Base-by-base conservation (phyloP, 805 yeast genomes). In the Candida sanyiensis region DNA sequence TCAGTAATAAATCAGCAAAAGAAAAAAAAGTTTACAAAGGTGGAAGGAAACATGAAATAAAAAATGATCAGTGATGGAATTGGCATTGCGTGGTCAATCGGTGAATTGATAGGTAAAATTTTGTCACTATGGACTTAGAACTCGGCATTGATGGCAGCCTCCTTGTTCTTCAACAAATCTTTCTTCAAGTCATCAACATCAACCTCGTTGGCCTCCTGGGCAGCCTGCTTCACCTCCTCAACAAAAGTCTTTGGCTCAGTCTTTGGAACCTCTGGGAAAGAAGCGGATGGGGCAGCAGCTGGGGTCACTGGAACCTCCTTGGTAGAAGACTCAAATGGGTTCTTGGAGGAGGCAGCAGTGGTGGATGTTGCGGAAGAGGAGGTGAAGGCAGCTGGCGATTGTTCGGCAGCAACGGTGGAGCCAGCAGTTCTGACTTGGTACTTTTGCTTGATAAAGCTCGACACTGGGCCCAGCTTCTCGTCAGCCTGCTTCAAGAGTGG, bases 381-480 rank as follows among this genome's bases (percentile, higher is more conserved):
- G 20, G 43, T 36, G 17, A 43, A 24, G 11, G 47, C 32, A 16
- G 49, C 37, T 10, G 44, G 34, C 33, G 49, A 39, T 12, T 38
- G 27, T 11, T 43, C 34, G 17, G 37, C 42, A 41, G 44, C 78
- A 47, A 79, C 83, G 34, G 84, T 78, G 29, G 84, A 67, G 28
- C 83, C 79, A 26, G 85, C 85, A 45, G 88, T 80, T 74, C 87
- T 78, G 37, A 64, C 59, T 48, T 60, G 59, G 37, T 75, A 57
- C 63, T 73, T 72, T 25, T 76, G 64, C 57, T 72, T 67, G 55
- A 82, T 62, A 53, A 77, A 74, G 25, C 67, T 57, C 28, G 83
- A 77, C 41, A 80, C 75, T 38, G 90, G 90, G 32, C 83, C 83
- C 43, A 80, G 60, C 61, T 75, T 76, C 51, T 70, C 66, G 51